phyloP scores from a whole-genome alignment of 2,329 filamentous ascomycete species.

The Epichloe coenophiala region DNA sequence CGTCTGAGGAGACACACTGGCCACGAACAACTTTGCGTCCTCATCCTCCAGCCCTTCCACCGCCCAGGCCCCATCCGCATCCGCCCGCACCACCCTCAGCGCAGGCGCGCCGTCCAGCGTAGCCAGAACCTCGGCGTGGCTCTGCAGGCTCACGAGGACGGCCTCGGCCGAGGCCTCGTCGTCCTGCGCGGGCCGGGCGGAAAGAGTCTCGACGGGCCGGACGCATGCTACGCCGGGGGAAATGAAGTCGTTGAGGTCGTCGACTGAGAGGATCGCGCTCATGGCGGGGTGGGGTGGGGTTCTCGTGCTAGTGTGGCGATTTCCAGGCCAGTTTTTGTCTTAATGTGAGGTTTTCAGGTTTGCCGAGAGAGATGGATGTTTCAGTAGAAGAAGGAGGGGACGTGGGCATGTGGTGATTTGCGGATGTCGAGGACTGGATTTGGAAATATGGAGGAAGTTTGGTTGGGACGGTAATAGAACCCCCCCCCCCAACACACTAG shows the following conservation, averaged over 20 bases:
- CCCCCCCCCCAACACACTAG: too few species aligned
- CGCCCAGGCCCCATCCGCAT: conserved; percentile 11
- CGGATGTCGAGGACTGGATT: too few species aligned
- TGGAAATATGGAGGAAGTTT: too few species aligned
- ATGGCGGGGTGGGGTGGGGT: conserved; percentile 35
- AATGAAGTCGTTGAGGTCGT: conserved; percentile 98
- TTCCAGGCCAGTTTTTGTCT: too few species aligned
- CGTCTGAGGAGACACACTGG: conserved; percentile 84
- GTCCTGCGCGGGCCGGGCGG: conserved; percentile 26
- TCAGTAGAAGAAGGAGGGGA: too few species aligned
- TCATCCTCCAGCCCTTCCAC: conserved; percentile 41
- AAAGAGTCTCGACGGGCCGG: conserved; percentile 89
- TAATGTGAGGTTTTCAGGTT: too few species aligned
- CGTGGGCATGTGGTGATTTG: too few species aligned
- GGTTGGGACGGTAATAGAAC: too few species aligned
- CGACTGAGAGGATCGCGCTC: conserved; percentile 93
- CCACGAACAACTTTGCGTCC: conserved; percentile 70
- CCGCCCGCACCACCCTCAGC: conserved; percentile 24
- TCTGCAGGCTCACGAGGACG: conserved; percentile 89
- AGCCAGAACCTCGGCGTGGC: conserved; percentile 77
- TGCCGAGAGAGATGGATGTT: not conserved
- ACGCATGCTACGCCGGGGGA: conserved; percentile 95
- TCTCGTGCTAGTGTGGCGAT: not conserved
- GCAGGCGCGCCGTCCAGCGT: conserved; percentile 58
- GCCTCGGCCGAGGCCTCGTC: conserved; percentile 74